Percentiles rank a stretch among this genome's conserved stretches.
Evolutionary conservation across 2,329 filamentous ascomycete species (phyloP).

Genomic region (Pseudocercospora cruenta): DNA sequence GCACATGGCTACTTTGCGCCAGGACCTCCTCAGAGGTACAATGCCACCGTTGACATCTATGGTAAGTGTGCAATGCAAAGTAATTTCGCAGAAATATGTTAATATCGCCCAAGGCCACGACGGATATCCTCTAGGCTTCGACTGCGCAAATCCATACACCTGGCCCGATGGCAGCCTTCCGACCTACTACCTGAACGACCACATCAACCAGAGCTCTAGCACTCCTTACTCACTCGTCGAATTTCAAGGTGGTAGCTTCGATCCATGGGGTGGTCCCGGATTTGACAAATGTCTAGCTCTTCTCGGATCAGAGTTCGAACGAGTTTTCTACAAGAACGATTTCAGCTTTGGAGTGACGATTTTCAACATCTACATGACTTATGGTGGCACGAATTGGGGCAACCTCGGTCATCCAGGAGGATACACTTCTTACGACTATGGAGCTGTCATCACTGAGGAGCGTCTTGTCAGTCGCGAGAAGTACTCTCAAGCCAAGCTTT

Average conservation of each 20-base stretch:
- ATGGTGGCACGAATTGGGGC: constrained; percentile 82
- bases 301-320: constrained; percentile 72
- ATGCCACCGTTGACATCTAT: constrained; percentile 62
- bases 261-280: constrained; percentile 73
- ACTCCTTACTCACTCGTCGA: constrained; percentile 69
- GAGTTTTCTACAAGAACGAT: constrained; percentile 72
- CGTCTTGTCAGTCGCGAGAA: constrained; percentile 72
- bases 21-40: constrained; percentile 52
- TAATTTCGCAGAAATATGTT: background rate
- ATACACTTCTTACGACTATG: constrained; percentile 63
- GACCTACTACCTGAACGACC: constrained; percentile 57
- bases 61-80: constrained; percentile 37
- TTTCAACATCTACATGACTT: constrained; percentile 77
- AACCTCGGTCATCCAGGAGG: constrained; percentile 71
- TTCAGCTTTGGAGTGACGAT: constrained; percentile 60
- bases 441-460: constrained; percentile 69
- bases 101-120: constrained; percentile 71
- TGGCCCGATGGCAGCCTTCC: constrained; percentile 65
- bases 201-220: constrained; percentile 64
- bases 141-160: constrained; percentile 62
- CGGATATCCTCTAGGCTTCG: constrained; percentile 63
- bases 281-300: constrained; percentile 69
- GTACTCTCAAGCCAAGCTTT: constrained; percentile 76
- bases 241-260: constrained; percentile 59
- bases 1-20: constrained; percentile 65